A percentile compares a stretch with the other conserved stretches of the same genome.
phyloP scores from a whole-genome alignment of 2,329 filamentous ascomycete genomes.

The Aspergillus brasiliensis region DNA sequence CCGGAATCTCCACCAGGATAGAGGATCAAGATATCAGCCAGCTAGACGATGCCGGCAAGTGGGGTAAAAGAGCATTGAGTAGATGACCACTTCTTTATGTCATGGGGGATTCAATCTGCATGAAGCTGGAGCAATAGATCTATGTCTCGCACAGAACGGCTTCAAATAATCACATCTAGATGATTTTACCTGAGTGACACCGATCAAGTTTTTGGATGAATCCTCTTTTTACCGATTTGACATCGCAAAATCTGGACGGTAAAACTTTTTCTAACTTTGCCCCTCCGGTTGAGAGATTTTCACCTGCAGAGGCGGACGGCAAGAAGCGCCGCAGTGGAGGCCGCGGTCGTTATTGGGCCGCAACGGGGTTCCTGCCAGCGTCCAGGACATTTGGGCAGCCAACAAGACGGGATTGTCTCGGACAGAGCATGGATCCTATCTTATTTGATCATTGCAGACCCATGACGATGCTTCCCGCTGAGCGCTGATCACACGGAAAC shows the following conservation, averaged over 20 bases:
- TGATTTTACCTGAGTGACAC: background rate
- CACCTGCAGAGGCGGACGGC: constrained; percentile 10
- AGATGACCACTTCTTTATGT: background rate
- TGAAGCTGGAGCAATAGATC: background rate
- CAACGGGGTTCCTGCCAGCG: constrained; percentile 11
- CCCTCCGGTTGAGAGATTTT: constrained; percentile 12
- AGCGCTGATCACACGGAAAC: background rate
- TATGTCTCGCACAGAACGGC: background rate
- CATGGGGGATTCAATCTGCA: background rate
- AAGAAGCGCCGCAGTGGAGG: constrained; percentile 16
- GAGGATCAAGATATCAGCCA: constrained; percentile 2
- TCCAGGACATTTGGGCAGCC: constrained; percentile 20
- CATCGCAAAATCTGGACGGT: constrained; percentile 1
- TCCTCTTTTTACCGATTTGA: background rate
- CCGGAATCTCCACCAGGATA: constrained; percentile 11
- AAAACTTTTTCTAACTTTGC: constrained; percentile 4
- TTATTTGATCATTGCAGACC: background rate
- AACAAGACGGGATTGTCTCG: constrained; percentile 14
- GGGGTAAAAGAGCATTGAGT: background rate
- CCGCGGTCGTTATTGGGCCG: constrained; percentile 19
- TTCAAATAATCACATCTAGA: background rate
- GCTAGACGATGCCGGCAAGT: constrained; percentile 8
- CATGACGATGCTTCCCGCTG: background rate
- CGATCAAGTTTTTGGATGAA: background rate
- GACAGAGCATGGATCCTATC: constrained; percentile 2